Evolutionary conservation across 2,329 filamentous ascomycete genomes (phyloP).

Genomic region (Lanzia echinophila): DNA sequence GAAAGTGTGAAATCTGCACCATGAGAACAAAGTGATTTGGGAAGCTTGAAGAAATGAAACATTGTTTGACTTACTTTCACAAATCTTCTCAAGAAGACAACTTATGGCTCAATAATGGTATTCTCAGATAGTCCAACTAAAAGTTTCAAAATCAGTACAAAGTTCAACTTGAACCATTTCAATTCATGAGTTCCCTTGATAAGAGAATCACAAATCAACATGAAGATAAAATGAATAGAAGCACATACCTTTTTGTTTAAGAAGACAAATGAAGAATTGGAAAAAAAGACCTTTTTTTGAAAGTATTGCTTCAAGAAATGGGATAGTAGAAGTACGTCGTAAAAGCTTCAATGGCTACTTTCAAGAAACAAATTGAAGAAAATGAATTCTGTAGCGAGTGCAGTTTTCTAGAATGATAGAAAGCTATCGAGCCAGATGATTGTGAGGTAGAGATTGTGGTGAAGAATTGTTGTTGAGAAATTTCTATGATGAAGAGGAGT

Average conservation of each 20-base stretch:
- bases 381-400: conserved; percentile 27
- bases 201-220: background rate
- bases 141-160: conserved; percentile 11
- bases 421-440: conserved; percentile 32
- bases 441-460: conserved; percentile 25
- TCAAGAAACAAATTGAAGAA: conserved; percentile 14
- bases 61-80: conserved; percentile 21
- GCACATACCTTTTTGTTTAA: conserved; percentile 17
- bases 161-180: background rate
- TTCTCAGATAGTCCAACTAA: conserved; percentile 17
- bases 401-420: conserved; percentile 30
- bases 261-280: conserved; percentile 7
- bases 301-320: conserved; percentile 7
- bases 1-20: background rate
- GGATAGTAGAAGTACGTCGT: conserved; percentile 4
- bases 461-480: conserved; percentile 18
- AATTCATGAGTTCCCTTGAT: background rate
- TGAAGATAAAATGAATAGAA: background rate
- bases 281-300: background rate
- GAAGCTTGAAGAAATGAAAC: background rate
- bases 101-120: conserved; percentile 10
- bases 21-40: background rate
- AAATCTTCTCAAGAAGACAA: conserved; percentile 17
- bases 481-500: conserved; percentile 16
- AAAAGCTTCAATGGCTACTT: conserved; percentile 11